Evolutionary conservation across 495 filamentous ascomycete genomes (phyloP), one percentile per base, ranked within the genome.

Genomic region (Lophiostoma macrostomum): DNA sequence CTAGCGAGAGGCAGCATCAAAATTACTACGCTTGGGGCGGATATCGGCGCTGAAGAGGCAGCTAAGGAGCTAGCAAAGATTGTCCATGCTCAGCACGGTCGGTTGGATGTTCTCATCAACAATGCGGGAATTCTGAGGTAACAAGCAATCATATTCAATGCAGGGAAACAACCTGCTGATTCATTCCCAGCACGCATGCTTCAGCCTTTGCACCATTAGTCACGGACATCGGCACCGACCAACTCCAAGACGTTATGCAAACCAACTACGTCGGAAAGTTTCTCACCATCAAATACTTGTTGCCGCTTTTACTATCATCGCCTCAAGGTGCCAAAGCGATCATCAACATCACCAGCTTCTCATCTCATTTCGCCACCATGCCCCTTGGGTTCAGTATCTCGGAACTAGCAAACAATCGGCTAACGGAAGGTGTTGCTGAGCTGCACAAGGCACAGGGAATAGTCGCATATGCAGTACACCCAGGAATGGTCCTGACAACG

Each of bases 401-500:
- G 13, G 63, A 65, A 46, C 34, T 63, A 1, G 64, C 58, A 12
- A 29, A 12, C n/a, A 61, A 64, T 28, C 38, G 58, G 13, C 30
- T 65, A 32, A 53, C 61, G 3, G 63, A 67, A 46, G 42, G 54
- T 25, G 32, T 67, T 12, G 48, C 41, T 39, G n/a, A 38, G 5
- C 62, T 65, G 25, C 60, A 65, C 25, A 13, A 46, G n/a, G 41
- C 5, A 10, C 31, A 50, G 29, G 64, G 59, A 1, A n/a, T 65
- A 20, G 37, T 34, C 24, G 56, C 63, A 27, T 67, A 58, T 47
- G 59, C 56, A n/a, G 27, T 67, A 23, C 65, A 67, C 63, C 65
- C 63, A n/a, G 63, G 65, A 1, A 60, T 48, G 4, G 65, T 65
- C 27, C 12, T 67, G 37, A 67, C 65, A 43, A n/a, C n/a, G n/a